These are phyloP conservation scores for Galeopsis tetrahit DNA, from an alignment of 257 asterid genomes.

Conservation along the genomic window DNA sequence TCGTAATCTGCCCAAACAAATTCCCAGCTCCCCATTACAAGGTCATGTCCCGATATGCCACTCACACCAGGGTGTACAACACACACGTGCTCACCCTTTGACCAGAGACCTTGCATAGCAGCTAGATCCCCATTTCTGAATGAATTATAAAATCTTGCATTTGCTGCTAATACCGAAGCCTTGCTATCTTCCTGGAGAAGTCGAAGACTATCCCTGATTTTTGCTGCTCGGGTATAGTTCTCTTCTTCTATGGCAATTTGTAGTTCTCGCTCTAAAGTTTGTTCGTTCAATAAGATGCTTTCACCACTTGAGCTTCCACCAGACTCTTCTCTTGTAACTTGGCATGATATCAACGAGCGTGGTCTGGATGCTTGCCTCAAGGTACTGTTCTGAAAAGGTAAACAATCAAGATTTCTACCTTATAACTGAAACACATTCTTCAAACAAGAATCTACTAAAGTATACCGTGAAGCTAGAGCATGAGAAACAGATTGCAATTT, in stretches of 20 bases:
- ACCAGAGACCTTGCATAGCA: conserved; percentile 86
- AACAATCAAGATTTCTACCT: conserved; percentile 36
- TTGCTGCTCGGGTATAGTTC: conserved; percentile 86
- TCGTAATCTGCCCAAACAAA: conserved; percentile 98
- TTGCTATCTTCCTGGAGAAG: conserved; percentile 89
- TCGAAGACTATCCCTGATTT: conserved; percentile 82
- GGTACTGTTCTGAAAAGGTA: conserved; percentile 61
- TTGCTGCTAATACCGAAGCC: conserved; percentile 85
- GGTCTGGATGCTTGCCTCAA: conserved; percentile 50
- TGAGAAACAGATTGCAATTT: conserved; percentile 23
- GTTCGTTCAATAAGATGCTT: conserved; percentile 72
- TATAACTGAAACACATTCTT: conserved; percentile 6
- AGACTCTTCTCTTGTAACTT: conserved; percentile 74
- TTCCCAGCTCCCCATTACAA: conserved; percentile 99
- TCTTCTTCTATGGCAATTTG: conserved; percentile 78
- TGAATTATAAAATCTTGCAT: conserved; percentile 76
- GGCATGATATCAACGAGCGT: conserved; percentile 45
- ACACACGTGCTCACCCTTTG: conserved; percentile 77
- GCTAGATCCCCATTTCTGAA: conserved; percentile 84
- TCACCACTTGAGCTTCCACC: conserved; percentile 81
- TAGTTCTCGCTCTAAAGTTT: conserved; percentile 72
- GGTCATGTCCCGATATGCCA: conserved; percentile 92
- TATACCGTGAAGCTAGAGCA: conserved; percentile 42
- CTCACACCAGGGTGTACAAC: conserved; percentile 98
- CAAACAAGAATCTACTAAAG: conserved; percentile 36